Evolutionary conservation across 106 monocot genomes (phyloP).

Genomic region (Dioscorea dumetorum): DNA sequence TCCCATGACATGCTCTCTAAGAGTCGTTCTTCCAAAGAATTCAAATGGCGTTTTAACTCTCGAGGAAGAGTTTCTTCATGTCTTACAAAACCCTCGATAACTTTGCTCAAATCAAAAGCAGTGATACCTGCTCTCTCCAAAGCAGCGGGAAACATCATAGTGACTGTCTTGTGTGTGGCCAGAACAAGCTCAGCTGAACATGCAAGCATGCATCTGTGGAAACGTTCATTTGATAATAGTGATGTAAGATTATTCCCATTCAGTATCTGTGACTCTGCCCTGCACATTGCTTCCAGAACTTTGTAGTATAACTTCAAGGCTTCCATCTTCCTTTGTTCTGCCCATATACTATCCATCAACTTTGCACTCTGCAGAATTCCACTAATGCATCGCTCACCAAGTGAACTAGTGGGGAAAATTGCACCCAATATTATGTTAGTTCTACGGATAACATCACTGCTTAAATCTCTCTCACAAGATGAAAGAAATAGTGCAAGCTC

Average conservation of each 20-base stretch:
- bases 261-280: conserved; percentile 66
- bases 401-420: conserved; percentile 58
- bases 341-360: conserved; percentile 82
- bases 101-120: conserved; percentile 91
- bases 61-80: conserved; percentile 95
- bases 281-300: conserved; percentile 88
- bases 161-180: conserved; percentile 89
- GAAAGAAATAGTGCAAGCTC: conserved; percentile 67
- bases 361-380: conserved; percentile 37
- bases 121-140: conserved; percentile 94
- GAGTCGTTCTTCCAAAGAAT: conserved; percentile 84
- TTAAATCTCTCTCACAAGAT: conserved; percentile 58
- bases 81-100: conserved; percentile 92
- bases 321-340: conserved; percentile 89
- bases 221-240: conserved; percentile 75
- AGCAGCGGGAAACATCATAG: conserved; percentile 85
- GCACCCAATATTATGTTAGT: conserved; percentile 70
- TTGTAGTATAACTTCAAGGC: conserved; percentile 86
- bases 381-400: conserved; percentile 37
- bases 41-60: conserved; percentile 87
- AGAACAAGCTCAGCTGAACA: conserved; percentile 96
- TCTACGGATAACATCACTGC: conserved; percentile 51
- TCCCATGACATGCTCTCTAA: conserved; percentile 96
- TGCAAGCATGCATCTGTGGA: conserved; percentile 95
- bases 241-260: conserved; percentile 68